Base-by-base conservation (phyloP, 495 filamentous ascomycete genomes). In the Penicillium steckii region DNA sequence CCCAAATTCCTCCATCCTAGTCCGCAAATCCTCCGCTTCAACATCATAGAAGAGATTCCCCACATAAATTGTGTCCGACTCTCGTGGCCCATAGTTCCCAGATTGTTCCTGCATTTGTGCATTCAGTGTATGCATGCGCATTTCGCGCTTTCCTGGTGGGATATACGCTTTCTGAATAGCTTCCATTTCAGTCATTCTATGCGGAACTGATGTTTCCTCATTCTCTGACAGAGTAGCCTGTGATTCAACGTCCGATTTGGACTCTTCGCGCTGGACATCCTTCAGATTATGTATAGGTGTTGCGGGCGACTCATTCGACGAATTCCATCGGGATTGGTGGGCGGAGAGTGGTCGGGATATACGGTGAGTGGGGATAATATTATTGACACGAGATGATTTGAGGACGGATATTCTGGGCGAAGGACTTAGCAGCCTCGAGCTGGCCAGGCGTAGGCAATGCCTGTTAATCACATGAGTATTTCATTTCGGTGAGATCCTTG, bases 1-100 rank as follows among this genome's bases (percentile, higher is more conserved):
- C 17, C 90, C 91, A 60, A 79, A 91, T 46, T 82, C 77, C 49
- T 73, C 68, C 52, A 92, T 88, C 12, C 86, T 79, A 45, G 80
- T 76, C 56, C 76, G 69, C 32, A 96, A 64, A 68, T 94, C 87
- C 17, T 83, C 77, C 3, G 83, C 83, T 13, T 84, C 88, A 17
- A 89, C 78, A 68, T 95, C 91, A 62, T 88, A 98, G 61, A 87
- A 85, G 18, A 98, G 66, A 73, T 98, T 98, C 29, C 88, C 88
- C 56, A 97, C 61, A 61, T 90, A 97, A 42, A 95, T 50, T 7
- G 73, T 80, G 44, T 72, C 61, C 8, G 17, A 25, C 45, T 72
- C 61, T 10, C 10, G n/a, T 2, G 53, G 44, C 43, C 30, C 48
- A 9, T 44, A 37, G 2, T 47, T 9, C 9, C 37, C 44, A 53